These are phyloP conservation scores for Hericium rajendrae DNA, from an alignment of 768 basidiomycete species.

Conservation along the genomic window DNA sequence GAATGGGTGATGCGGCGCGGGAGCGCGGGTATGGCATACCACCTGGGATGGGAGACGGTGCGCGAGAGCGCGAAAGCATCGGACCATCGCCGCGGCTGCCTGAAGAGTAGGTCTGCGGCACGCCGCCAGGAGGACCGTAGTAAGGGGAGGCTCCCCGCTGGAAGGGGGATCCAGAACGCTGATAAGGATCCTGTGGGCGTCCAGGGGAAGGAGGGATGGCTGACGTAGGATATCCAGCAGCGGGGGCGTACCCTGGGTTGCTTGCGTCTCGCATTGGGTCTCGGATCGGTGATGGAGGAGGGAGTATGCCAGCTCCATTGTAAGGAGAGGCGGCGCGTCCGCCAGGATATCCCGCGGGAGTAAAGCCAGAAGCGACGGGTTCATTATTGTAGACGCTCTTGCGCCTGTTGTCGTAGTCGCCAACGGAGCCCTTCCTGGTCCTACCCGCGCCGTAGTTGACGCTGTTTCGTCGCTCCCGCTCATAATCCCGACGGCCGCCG, in stretches of 20 bases:
- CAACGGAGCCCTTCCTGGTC: background rate
- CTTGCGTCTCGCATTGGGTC: background rate
- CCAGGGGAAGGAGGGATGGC: constrained; percentile 4
- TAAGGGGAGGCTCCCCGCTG: constrained; percentile 25
- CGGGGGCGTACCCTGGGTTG: constrained; percentile 7
- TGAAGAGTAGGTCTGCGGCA: background rate
- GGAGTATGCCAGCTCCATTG: constrained; percentile 7
- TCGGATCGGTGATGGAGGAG: constrained; percentile 7
- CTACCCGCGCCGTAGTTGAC: constrained; percentile 1
- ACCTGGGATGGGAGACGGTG: constrained; percentile 46
- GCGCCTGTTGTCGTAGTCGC: constrained; percentile 13
- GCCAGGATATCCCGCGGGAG: constrained; percentile 17
- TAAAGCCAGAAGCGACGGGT: background rate
- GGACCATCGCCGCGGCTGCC: constrained; percentile 32
- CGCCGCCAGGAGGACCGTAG: constrained; percentile 26
- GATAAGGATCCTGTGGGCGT: constrained; percentile 6
- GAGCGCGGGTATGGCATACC: constrained; percentile 13
- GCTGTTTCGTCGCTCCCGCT: constrained; percentile 2
- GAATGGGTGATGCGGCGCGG: constrained; percentile 11
- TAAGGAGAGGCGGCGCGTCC: constrained; percentile 15
- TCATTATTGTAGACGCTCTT: constrained; percentile 1
- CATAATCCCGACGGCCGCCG: constrained; percentile 12
- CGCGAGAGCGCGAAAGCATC: constrained; percentile 28
- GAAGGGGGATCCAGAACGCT: constrained; percentile 24
- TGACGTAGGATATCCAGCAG: constrained; percentile 4